Percentiles rank a stretch among this genome's conserved stretches.
Evolutionary conservation across 1,139 yeast genomes (phyloP).

Genomic region (Yueomyces sp.): DNA sequence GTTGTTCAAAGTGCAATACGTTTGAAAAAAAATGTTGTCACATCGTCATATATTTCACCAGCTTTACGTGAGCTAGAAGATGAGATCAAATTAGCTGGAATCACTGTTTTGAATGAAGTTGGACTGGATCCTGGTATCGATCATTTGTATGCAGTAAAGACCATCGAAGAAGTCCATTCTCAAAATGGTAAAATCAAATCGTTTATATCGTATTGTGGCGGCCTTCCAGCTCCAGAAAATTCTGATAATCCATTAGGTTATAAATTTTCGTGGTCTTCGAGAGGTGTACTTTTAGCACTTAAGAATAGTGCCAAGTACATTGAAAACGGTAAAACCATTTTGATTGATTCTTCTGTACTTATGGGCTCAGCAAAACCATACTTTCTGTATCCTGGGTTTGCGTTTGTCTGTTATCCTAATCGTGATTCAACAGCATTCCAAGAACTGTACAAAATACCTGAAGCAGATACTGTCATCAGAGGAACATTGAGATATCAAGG

Average conservation of each 20-base stretch:
- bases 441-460: constrained; percentile 88
- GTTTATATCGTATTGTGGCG: constrained; percentile 95
- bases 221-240: constrained; percentile 94
- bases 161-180: constrained; percentile 91
- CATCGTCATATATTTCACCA: constrained; percentile 92
- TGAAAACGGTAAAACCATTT: constrained; percentile 72
- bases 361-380: constrained; percentile 95
- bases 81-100: constrained; percentile 72
- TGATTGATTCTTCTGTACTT: constrained; percentile 76
- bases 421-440: constrained; percentile 93
- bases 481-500: constrained; percentile 98
- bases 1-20: constrained; percentile 92
- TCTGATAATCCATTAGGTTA: constrained; percentile 97
- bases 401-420: constrained; percentile 93
- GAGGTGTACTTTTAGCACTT: constrained; percentile 92
- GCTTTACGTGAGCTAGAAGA: constrained; percentile 74
- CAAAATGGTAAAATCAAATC: constrained; percentile 86
- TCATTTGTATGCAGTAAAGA: constrained; percentile 94
- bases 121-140: constrained; percentile 98
- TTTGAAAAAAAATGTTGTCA: constrained; percentile 82
- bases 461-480: constrained; percentile 92
- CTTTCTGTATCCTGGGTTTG: constrained; percentile 90
- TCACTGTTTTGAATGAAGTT: constrained; percentile 83
- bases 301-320: constrained; percentile 87
- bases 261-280: constrained; percentile 97